phyloP scores from a whole-genome alignment of 176 grass and related monocot genomes.

The Carex myosuroides region DNA sequence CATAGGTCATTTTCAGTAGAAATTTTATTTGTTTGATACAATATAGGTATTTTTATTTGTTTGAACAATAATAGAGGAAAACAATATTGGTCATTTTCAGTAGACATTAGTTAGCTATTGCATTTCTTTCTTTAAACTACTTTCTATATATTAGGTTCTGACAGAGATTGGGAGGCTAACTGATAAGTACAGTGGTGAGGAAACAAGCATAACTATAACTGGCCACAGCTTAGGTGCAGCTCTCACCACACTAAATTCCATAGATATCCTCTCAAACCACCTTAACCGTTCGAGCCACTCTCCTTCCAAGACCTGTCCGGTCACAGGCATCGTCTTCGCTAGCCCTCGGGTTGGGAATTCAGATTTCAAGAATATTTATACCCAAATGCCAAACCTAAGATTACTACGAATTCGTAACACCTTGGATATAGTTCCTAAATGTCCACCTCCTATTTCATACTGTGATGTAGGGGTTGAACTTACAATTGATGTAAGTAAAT shows the following conservation, averaged over 20 bases:
- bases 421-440: constrained; percentile 61
- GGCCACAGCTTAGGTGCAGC: constrained; percentile 85
- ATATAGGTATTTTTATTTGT: no score
- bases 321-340: constrained; percentile 64
- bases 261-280: constrained; percentile 54
- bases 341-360: constrained; percentile 63
- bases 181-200: constrained; percentile 53
- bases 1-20: not conserved
- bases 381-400: constrained; percentile 32
- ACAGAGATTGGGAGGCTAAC: constrained; percentile 52
- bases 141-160: constrained; percentile 43
- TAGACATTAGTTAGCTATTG: not conserved
- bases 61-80: no score
- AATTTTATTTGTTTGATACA: no score
- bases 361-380: constrained; percentile 48
- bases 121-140: not conserved
- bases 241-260: constrained; percentile 65
- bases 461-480: constrained; percentile 51
- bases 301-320: not conserved
- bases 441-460: constrained; percentile 48
- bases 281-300: constrained; percentile 26
- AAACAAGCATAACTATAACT: constrained; percentile 77
- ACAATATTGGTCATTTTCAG: not conserved
- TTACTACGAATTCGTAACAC: constrained; percentile 53
- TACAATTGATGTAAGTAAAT: constrained; percentile 49